These are phyloP conservation scores for Scutellaria barbata DNA, from an alignment of 257 asterid genomes.

Conservation along the genomic window DNA sequence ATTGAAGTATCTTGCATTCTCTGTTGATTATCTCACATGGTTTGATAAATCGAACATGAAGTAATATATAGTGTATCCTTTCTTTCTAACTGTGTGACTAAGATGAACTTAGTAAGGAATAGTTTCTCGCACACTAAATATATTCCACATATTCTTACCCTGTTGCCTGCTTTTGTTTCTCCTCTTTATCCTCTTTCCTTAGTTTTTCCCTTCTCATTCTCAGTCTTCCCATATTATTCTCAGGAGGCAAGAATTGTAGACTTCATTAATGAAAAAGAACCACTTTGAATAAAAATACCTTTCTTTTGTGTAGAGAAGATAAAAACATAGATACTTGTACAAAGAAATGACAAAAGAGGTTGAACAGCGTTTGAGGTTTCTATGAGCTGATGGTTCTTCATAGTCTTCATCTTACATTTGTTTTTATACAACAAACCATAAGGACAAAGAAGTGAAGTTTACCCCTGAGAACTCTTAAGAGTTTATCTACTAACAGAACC, in stretches of 20 bases:
- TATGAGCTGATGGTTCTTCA: slow-evolving; percentile 8
- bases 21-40: slow-evolving; percentile 23
- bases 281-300: not conserved
- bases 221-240: not conserved
- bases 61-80: not conserved
- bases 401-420: slow-evolving; percentile 1
- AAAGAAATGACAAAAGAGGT: not conserved
- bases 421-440: no score
- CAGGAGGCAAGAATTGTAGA: not conserved
- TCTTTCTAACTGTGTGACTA: not conserved
- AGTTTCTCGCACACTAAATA: slow-evolving; percentile 14
- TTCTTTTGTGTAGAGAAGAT: slow-evolving; percentile 4
- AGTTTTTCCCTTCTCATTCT: not conserved
- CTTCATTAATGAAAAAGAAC: not conserved
- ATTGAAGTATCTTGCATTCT: slow-evolving; percentile 12
- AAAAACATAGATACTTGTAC: not conserved
- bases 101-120: not conserved
- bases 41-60: slow-evolving; percentile 2
- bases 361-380: not conserved
- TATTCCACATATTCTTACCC: slow-evolving; percentile 8
- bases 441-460: no score
- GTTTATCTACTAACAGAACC: no score
- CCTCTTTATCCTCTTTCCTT: not conserved
- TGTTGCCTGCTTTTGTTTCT: not conserved
- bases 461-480: no score